These are phyloP conservation scores for Herpetomonas tarakana DNA, from an alignment of 208 protist genomes.

Conservation along the genomic window DNA sequence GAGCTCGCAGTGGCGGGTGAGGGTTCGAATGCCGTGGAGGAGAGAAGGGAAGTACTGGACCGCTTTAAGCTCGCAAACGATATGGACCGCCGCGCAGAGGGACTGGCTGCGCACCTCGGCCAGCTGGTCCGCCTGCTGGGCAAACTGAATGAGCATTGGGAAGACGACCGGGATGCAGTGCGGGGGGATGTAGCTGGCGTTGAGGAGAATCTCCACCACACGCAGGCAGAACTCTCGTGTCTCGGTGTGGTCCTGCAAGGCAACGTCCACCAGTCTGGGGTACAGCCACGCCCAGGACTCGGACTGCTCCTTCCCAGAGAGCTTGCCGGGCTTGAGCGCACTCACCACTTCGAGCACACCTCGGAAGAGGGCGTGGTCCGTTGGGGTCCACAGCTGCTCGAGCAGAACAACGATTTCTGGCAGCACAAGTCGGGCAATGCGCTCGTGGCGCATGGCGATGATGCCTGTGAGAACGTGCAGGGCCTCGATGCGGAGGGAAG, in stretches of 20 bases:
- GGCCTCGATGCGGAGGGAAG: constrained; percentile 78
- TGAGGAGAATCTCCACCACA: constrained; percentile 83
- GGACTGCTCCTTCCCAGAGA: constrained; percentile 87
- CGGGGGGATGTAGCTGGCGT: constrained; percentile 85
- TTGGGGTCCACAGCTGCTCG: constrained; percentile 82
- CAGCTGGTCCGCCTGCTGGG: constrained; percentile 84
- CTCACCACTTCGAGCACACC: constrained; percentile 84
- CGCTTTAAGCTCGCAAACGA: constrained; percentile 87
- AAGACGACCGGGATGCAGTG: constrained; percentile 88
- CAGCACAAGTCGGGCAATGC: constrained; percentile 76
- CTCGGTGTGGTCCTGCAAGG: constrained; percentile 82
- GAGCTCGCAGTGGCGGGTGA: constrained; percentile 83
- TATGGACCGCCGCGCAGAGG: constrained; percentile 78
- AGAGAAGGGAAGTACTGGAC: constrained; percentile 81
- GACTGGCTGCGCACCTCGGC: constrained; percentile 82
- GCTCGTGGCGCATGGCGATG: constrained; percentile 78
- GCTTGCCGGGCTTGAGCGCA: constrained; percentile 85
- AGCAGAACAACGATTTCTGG: constrained; percentile 88
- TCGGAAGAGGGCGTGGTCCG: constrained; percentile 81
- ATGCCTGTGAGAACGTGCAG: constrained; percentile 82
- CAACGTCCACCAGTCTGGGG: constrained; percentile 86
- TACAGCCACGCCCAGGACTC: constrained; percentile 91
- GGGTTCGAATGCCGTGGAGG: constrained; percentile 75
- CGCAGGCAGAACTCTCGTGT: constrained; percentile 86
- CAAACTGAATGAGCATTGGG: constrained; percentile 82